Evolutionary conservation across 176 grass and related monocot genomes (phyloP).

Genomic region (Eragrostis curvula): DNA sequence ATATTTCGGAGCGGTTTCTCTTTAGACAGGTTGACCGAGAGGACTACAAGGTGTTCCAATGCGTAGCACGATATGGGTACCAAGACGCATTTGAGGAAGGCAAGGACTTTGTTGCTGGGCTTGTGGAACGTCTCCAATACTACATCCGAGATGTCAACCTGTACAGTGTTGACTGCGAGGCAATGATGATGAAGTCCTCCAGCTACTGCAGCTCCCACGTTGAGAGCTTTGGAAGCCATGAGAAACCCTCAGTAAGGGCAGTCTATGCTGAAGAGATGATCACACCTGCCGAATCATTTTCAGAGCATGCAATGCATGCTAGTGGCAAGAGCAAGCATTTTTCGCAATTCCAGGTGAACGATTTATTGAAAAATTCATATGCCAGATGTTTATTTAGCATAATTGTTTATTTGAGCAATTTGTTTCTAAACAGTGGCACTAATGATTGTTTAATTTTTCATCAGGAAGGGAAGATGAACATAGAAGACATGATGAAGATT

Average conservation of each 20-base stretch:
- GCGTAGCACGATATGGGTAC: constrained; percentile 33
- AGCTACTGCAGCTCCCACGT: not conserved
- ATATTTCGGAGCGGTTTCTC: constrained; percentile 9
- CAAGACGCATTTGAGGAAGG: constrained; percentile 29
- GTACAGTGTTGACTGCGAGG: not conserved
- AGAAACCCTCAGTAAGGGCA: constrained; percentile 11
- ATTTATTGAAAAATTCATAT: not conserved
- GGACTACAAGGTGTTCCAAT: constrained; percentile 34
- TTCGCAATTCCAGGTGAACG: not conserved
- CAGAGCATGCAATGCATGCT: not conserved
- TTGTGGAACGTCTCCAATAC: constrained; percentile 37
- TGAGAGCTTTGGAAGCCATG: constrained; percentile 21
- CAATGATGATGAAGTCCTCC: not conserved
- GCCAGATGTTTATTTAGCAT: not conserved
- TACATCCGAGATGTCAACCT: constrained; percentile 40
- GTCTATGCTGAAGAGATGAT: constrained; percentile 35
- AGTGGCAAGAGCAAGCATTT: constrained; percentile 20
- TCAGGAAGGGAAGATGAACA: constrained; percentile 24
- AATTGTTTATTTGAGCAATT: not conserved
- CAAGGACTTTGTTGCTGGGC: constrained; percentile 17
- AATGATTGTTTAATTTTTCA: not conserved
- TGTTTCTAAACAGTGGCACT: not conserved
- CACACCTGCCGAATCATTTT: constrained; percentile 26
- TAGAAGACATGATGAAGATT: constrained; percentile 16
- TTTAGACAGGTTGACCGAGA: constrained; percentile 28